A percentile compares a stretch with the other conserved stretches of the same genome.
phyloP scores from a whole-genome alignment of 75 land plant genomes.

The Pinus albicaulis region DNA sequence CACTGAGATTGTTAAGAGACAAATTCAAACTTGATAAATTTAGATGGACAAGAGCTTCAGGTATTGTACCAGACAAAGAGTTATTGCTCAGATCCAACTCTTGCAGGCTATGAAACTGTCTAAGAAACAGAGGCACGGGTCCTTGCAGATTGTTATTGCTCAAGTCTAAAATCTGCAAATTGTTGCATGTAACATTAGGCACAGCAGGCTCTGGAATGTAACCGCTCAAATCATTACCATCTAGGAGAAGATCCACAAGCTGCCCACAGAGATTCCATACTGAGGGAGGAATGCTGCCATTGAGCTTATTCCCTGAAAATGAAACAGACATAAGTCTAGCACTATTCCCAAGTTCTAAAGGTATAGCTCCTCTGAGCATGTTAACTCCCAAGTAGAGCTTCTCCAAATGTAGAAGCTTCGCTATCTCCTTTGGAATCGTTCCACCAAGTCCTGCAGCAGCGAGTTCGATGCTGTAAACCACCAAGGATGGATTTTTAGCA shows the following conservation, averaged over 20 bases:
- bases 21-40: slow-evolving; percentile 26
- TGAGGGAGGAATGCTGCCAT: slow-evolving; percentile 14
- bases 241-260: slow-evolving; percentile 11
- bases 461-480: slow-evolving; percentile 14
- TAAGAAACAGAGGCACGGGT: slow-evolving; percentile 22
- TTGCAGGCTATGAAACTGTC: slow-evolving; percentile 8
- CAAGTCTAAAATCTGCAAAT: slow-evolving; percentile 13
- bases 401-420: slow-evolving; percentile 8
- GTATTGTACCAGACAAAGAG: slow-evolving; percentile 24
- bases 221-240: slow-evolving; percentile 18
- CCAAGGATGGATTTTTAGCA: not conserved
- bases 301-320: slow-evolving; percentile 2
- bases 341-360: slow-evolving; percentile 23
- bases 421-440: slow-evolving; percentile 11
- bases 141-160: slow-evolving; percentile 22
- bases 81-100: slow-evolving; percentile 26
- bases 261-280: slow-evolving; percentile 16
- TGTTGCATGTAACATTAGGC: slow-evolving; percentile 4
- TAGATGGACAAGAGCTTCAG: slow-evolving; percentile 19
- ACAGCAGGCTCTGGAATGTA: slow-evolving; percentile 17
- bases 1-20: slow-evolving; percentile 31
- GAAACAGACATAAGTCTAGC: slow-evolving; percentile 12
- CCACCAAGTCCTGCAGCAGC: slow-evolving; percentile 16
- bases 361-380: slow-evolving; percentile 22
- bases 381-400: slow-evolving; percentile 24